Percentiles rank a stretch among this genome's conserved stretches.
phyloP scores from a whole-genome alignment of 129 eudicot genomes.

The Flaveria brownii region DNA sequence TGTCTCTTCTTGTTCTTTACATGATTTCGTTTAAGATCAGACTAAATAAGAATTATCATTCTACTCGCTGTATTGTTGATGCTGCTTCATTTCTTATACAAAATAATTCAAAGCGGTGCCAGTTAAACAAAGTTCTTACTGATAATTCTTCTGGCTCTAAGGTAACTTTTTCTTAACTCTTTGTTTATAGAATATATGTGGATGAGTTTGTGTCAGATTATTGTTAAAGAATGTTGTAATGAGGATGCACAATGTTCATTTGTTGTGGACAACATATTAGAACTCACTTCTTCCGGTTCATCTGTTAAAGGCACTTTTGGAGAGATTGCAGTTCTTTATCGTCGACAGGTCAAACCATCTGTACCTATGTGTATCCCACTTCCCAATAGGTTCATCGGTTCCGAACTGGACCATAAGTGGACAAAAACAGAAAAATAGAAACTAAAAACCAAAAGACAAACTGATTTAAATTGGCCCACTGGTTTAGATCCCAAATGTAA shows the following conservation, averaged over 20 bases:
- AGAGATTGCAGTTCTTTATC: conserved; percentile 82
- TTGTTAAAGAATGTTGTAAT: conserved; percentile 78
- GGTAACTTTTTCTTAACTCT: conserved; percentile 42
- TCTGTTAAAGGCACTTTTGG: conserved; percentile 65
- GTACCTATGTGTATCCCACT: conserved; percentile 9
- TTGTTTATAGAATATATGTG: neutral
- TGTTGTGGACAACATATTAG: conserved; percentile 92
- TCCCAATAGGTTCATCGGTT: neutral
- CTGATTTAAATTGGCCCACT: neutral
- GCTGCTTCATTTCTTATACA: conserved; percentile 88
- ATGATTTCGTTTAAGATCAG: conserved; percentile 51
- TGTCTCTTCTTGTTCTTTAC: conserved; percentile 17
- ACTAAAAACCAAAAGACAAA: neutral
- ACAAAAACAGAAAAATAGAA: neutral
- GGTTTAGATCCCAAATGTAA: neutral
- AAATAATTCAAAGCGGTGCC: conserved; percentile 72
- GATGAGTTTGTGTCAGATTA: conserved; percentile 45
- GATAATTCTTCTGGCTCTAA: conserved; percentile 90
- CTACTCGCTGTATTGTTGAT: conserved; percentile 90
- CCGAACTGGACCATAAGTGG: neutral
- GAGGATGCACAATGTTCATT: conserved; percentile 93
- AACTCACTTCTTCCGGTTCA: conserved; percentile 59
- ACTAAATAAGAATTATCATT: conserved; percentile 81
- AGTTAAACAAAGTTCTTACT: conserved; percentile 62
- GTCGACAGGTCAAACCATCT: conserved; percentile 87